Percentiles rank a stretch among this genome's conserved stretches.
These are phyloP conservation scores for Penicillium sumatraense DNA, from an alignment of 2,329 filamentous ascomycete species.

Conservation along the genomic window DNA sequence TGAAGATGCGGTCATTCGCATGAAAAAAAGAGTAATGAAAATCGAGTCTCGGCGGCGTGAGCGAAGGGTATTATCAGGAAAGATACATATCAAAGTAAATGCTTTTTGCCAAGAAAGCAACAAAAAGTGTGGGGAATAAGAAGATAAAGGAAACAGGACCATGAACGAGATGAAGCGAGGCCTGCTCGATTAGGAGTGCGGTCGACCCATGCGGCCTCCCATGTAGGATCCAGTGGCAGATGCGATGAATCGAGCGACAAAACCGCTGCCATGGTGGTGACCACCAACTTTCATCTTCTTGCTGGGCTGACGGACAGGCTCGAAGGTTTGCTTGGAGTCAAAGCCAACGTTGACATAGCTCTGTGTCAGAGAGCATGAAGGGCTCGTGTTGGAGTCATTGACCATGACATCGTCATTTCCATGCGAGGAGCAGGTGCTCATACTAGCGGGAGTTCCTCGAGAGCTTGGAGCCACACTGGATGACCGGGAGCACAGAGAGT, in stretches of 20 bases:
- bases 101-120: constrained; percentile 26
- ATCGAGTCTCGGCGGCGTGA: background rate
- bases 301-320: constrained; percentile 37
- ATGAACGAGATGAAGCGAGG: constrained; percentile 21
- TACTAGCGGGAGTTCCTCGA: constrained; percentile 48
- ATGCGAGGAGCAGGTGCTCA: constrained; percentile 44
- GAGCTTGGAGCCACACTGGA: constrained; percentile 50
- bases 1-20: background rate
- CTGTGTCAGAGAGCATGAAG: constrained; percentile 35
- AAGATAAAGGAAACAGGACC: constrained; percentile 7
- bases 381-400: constrained; percentile 39
- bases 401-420: constrained; percentile 41
- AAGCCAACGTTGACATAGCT: constrained; percentile 41
- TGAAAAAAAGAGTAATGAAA: background rate
- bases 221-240: constrained; percentile 49
- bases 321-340: constrained; percentile 36
- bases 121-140: constrained; percentile 9
- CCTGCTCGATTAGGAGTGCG: constrained; percentile 31
- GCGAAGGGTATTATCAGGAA: constrained; percentile 24
- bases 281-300: constrained; percentile 47
- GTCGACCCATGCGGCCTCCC: constrained; percentile 41
- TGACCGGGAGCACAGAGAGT: constrained; percentile 48
- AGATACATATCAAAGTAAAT: constrained; percentile 20
- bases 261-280: constrained; percentile 37
- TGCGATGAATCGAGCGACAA: constrained; percentile 49